A percentile compares a stretch with the other conserved stretches of the same genome.
phyloP scores from a whole-genome alignment of 2,329 filamentous ascomycete genomes.

The Leptographium wingfieldii region DNA sequence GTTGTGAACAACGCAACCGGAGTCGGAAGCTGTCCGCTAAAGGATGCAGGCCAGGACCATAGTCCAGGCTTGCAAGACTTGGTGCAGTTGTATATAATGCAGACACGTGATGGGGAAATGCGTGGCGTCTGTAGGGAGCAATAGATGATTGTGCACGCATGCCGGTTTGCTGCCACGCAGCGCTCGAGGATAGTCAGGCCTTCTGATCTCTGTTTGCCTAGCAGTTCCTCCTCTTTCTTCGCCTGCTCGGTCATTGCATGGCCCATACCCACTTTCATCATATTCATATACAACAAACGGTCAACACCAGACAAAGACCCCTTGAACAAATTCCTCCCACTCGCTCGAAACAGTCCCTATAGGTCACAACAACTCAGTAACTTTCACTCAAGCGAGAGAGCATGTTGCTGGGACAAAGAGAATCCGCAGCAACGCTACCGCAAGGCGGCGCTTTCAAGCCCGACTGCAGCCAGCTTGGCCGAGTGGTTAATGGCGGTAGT shows the following conservation, averaged over 20 bases:
- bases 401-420: neutral
- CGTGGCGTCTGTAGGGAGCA: neutral
- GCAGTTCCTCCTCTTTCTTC: neutral
- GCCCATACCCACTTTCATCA: neutral
- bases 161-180: neutral
- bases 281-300: neutral
- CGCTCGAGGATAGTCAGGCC: too few species aligned
- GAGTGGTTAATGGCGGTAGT: constrained; percentile 14
- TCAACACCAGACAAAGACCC: neutral
- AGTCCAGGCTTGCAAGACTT: neutral
- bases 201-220: too few species aligned
- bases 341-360: neutral
- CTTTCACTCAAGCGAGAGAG: neutral
- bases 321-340: neutral
- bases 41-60: neutral
- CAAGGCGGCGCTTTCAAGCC: neutral
- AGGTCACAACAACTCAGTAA: neutral
- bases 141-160: constrained; percentile 1
- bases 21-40: neutral
- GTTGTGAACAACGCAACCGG: neutral
- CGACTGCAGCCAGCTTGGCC: constrained; percentile 12
- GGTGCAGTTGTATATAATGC: constrained; percentile 1
- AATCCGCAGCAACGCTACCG: neutral
- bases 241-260: neutral
- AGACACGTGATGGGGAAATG: neutral